Evolutionary conservation across 306 rosid species (phyloP).

Genomic region (Quercus gilva): DNA sequence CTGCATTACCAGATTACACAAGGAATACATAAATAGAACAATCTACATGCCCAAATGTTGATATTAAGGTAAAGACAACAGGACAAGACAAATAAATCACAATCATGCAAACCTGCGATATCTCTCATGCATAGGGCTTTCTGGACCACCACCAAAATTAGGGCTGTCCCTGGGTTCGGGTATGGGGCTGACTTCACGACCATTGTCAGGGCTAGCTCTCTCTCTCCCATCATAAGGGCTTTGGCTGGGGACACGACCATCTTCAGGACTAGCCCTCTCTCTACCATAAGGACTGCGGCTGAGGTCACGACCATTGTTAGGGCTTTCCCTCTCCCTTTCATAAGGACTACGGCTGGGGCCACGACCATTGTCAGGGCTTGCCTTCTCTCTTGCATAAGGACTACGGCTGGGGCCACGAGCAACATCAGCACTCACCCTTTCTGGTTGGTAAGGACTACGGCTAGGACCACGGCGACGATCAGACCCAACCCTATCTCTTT

Average conservation of each 20-base stretch:
- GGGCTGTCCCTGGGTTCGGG: slow-evolving; percentile 73
- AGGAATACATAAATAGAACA: neutral
- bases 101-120: slow-evolving; percentile 57
- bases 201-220: slow-evolving; percentile 52
- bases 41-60: neutral
- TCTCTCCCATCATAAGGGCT: slow-evolving; percentile 53
- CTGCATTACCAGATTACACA: slow-evolving; percentile 36
- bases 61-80: neutral
- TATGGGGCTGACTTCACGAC: slow-evolving; percentile 48
- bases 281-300: slow-evolving; percentile 45
- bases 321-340: slow-evolving; percentile 34
- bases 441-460: slow-evolving; percentile 46
- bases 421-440: slow-evolving; percentile 38
- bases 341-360: slow-evolving; percentile 30
- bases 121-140: slow-evolving; percentile 78
- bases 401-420: slow-evolving; percentile 30
- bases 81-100: neutral
- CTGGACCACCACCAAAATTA: slow-evolving; percentile 72
- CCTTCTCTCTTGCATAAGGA: slow-evolving; percentile 35
- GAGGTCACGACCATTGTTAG: slow-evolving; percentile 27
- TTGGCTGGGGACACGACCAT: slow-evolving; percentile 37
- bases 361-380: slow-evolving; percentile 25
- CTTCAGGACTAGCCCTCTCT: slow-evolving; percentile 60
- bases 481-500: slow-evolving; percentile 35
- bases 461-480: slow-evolving; percentile 34